phyloP scores from a whole-genome alignment of 176 grass and related monocot genomes.

The Cymbopogon citratus region DNA sequence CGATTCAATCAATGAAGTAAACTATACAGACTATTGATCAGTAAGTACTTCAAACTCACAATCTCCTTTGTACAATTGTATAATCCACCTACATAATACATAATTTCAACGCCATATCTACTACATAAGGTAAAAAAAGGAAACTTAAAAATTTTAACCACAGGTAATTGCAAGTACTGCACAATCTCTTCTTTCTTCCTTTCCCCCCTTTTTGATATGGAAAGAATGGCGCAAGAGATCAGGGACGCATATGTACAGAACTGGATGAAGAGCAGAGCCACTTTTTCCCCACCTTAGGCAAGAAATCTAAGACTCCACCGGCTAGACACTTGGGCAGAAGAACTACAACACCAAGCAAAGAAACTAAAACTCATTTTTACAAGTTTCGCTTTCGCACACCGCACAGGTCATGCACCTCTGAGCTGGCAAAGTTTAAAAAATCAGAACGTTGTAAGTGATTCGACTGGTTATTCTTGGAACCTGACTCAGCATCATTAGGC shows the following conservation, averaged over 20 bases:
- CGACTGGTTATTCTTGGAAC: slow-evolving; percentile 38
- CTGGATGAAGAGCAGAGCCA: slow-evolving; percentile 28
- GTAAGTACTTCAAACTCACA: not conserved
- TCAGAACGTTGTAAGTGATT: slow-evolving; percentile 57
- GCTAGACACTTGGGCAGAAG: slow-evolving; percentile 4
- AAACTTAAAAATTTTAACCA: not conserved
- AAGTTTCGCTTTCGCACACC: slow-evolving; percentile 28
- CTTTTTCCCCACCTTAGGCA: slow-evolving; percentile 7
- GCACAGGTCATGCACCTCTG: slow-evolving; percentile 41
- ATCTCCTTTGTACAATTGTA: not conserved
- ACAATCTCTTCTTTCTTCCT: not conserved
- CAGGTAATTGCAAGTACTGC: not conserved
- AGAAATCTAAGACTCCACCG: slow-evolving; percentile 6
- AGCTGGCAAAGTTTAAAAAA: slow-evolving; percentile 33
- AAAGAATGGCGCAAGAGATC: slow-evolving; percentile 27
- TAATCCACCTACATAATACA: slow-evolving; percentile 17
- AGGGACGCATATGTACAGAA: slow-evolving; percentile 58
- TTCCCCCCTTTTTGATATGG: not conserved
- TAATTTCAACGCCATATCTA: not conserved
- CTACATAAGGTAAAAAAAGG: not conserved
- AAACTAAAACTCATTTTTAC: slow-evolving; percentile 13
- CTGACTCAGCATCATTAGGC: not conserved
- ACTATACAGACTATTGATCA: slow-evolving; percentile 8
- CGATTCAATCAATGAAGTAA: not conserved
- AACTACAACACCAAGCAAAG: slow-evolving; percentile 8